phyloP scores from a whole-genome alignment of 352 stramenopile genomes.

The Phytophthora lateralis region DNA sequence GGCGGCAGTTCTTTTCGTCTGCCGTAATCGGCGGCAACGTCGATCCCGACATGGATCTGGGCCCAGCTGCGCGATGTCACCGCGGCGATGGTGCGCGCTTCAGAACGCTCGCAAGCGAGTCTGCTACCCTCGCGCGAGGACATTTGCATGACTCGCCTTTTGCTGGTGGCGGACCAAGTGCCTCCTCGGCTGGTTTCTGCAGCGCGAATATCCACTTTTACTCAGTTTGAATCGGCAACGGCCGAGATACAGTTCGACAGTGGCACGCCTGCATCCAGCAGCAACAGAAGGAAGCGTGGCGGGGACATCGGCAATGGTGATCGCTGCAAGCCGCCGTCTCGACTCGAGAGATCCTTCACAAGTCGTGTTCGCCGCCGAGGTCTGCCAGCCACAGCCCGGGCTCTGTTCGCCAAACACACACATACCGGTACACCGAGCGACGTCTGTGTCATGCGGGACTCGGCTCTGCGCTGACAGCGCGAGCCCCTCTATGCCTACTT shows the following conservation, averaged over 20 bases:
- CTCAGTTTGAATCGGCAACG: slow-evolving; percentile 1
- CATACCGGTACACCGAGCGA: neutral
- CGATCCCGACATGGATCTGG: slow-evolving; percentile 15
- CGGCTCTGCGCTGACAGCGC: slow-evolving; percentile 25
- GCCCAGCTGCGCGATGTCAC: slow-evolving; percentile 27
- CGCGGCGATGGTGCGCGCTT: slow-evolving; percentile 8
- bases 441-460: slow-evolving; percentile 12
- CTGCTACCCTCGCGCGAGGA: neutral
- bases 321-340: neutral
- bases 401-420: neutral
- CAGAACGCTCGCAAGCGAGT: slow-evolving; percentile 6
- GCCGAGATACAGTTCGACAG: slow-evolving; percentile 23
- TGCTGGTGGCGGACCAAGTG: slow-evolving; percentile 26
- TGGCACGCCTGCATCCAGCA: slow-evolving; percentile 26
- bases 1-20: neutral
- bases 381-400: too few relatives aligned
- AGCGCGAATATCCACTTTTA: slow-evolving; percentile 20
- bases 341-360: too few relatives aligned
- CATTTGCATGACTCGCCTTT: slow-evolving; percentile 2
- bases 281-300: slow-evolving; percentile 20
- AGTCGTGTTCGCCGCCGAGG: too few relatives aligned
- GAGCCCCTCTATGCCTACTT: slow-evolving; percentile 24
- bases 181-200: slow-evolving; percentile 21
- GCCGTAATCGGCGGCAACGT: slow-evolving; percentile 10
- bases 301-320: neutral